Evolutionary conservation across 176 grass and related monocot genomes (phyloP), one percentile per base, ranked within the genome.

Genomic region (Elymus sibiricus): DNA sequence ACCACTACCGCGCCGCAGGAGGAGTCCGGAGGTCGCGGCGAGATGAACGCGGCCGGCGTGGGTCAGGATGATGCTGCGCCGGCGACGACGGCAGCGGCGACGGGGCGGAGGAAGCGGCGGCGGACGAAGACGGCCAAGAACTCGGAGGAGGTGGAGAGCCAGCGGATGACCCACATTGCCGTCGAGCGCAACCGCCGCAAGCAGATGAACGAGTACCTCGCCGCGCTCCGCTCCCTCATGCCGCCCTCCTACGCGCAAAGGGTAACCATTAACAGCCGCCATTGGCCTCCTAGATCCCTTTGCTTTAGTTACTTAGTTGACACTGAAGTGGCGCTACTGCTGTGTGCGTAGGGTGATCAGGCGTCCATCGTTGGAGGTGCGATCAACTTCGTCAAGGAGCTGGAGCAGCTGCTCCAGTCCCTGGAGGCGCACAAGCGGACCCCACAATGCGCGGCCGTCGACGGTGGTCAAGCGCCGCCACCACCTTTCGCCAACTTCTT

Each of bases 161-260:
- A 98, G 81, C 89, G 95, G 86, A 98, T 94, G 95, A 94, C 91
- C 77, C 95, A 98, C 90, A 98, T 98, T 95, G 95, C 95, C 47
- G 93, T 95, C 61, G 95, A 98, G 92, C 95, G 95, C 73, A 98
- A 98, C 89, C 95, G 95, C 79, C 91, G 95, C 59, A 88, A 79
- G 88, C 93, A 90, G 73, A 98, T 98, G 95, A 98, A 98, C 78
- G 93, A 98, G 83, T 95, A 98, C 78, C 95, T 98, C 34, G 85
- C 91, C 76, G 60, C 79, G 63, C 95, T 98, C 77, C 95, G 95
- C 72, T 86, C 84, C 3, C 95, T 98, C 35, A 95, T 98, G 95
- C 95, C 95, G 2, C 47, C 84, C 3, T 87, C 90, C 49, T 99
- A 99, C 49, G 70, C 86, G 13, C 97, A 93, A 81, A 92, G 92